These are phyloP conservation scores for Tricholoma matsutake DNA, from an alignment of 768 basidiomycete species.

Conservation along the genomic window DNA sequence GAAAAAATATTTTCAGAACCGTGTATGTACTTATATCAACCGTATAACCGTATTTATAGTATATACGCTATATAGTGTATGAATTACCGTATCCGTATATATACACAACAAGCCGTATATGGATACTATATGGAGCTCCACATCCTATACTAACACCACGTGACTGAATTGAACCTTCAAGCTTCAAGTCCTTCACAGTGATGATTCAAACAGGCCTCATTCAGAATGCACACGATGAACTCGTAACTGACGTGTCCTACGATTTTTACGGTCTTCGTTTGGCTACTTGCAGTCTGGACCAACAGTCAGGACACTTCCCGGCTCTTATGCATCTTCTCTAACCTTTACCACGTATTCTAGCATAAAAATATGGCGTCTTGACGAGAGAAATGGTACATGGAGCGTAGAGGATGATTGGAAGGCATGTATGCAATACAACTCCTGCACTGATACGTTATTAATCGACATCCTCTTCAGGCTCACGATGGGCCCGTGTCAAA, in stretches of 20 bases:
- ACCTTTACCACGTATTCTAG: slow-evolving; percentile 32
- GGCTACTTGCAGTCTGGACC: slow-evolving; percentile 81
- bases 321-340: slow-evolving; percentile 3
- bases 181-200: background rate
- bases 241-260: slow-evolving; percentile 83
- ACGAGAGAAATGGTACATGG: slow-evolving; percentile 74
- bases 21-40: no score
- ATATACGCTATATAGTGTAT: no score
- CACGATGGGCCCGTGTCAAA: slow-evolving; percentile 88
- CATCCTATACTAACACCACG: no score
- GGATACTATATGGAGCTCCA: no score
- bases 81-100: no score
- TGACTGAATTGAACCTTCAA: no score
- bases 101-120: no score
- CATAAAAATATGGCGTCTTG: slow-evolving; percentile 84
- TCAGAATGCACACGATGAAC: slow-evolving; percentile 72
- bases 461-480: slow-evolving; percentile 50
- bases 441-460: background rate
- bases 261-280: slow-evolving; percentile 86
- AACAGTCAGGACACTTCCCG: slow-evolving; percentile 47
- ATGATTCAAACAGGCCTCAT: slow-evolving; percentile 85
- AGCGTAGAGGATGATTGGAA: slow-evolving; percentile 88
- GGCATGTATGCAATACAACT: slow-evolving; percentile 34
- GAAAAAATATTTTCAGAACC: no score
- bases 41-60: no score